Base-by-base conservation (phyloP, 2,329 filamentous ascomycete genomes). In the Sclerotiophoma versabilis region DNA sequence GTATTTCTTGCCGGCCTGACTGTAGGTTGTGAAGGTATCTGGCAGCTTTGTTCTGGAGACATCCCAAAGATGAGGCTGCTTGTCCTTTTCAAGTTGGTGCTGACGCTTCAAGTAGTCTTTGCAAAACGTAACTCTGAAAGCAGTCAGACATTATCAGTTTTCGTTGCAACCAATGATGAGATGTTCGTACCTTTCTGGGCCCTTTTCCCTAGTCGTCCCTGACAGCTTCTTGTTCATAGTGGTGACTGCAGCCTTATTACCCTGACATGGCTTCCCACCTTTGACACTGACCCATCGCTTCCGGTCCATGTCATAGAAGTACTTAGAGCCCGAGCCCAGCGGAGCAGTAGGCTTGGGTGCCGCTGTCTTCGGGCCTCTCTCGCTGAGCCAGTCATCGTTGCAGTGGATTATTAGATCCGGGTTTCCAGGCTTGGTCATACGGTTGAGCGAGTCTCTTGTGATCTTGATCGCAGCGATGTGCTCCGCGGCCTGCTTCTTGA, bases 311-410 rank as follows among this genome's bases (percentile, higher is more conserved):
- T 58, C 50, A 17, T 49, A 58, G 10, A 50, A 38, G 8, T 49
- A 54, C 30, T 54, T 25, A 5, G 17, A 20, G 17, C 45, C 45
- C 6, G 37, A 2, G 1, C 22, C 30, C 10, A 38, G 29, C 9
- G 32, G 20, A 0, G 19, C 34, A 14, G 33, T 41, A 14, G 54
- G 54, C 44, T 50, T 58, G 11, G 36, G 37, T 4, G 29, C 32
- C 10, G 44, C 49, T 5, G 2, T 20, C 22, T 58, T 54, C 15
- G 48, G 49, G 2, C 17, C 33, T 30, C n/a, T 48, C 14, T 49
- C 54, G 8, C 38, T 46, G 5, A 58, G 49, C 54, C 54, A 58
- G 30, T 58, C 54, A 11, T 58, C 54, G 11, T 58, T 58, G 26
- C 54, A 58, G 17, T 58, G 54, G n/a, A 58, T 58, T 22, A 58